Evolutionary conservation across 805 yeast species (phyloP), one percentile per base, ranked within the genome.

Genomic region (Yamadazyma paraphyllophila): DNA sequence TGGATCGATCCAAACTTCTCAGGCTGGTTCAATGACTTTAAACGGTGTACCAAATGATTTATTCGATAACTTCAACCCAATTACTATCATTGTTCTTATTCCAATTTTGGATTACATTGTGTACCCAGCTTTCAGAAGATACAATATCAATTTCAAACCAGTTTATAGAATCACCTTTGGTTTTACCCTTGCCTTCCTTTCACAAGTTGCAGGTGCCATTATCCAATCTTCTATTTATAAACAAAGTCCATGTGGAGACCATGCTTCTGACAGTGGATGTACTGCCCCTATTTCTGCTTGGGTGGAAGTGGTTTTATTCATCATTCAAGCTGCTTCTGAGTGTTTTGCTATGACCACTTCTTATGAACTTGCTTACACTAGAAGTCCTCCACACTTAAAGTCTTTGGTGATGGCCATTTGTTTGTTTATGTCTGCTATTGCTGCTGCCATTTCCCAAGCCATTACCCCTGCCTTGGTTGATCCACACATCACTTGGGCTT

Each of bases 1-100:
- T 54, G 79, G 79, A 26, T 62, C 74, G 34, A 59, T 63, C 50
- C 78, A 73, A 56, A 76, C 71, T 47, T 73, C 80, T 2, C 81
- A 77, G 59, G 80, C 81, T 39, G 80, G 78, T 49, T 69, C 78
- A 26, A 76, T 78, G 82, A 59, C 70, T 9, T 64, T 76, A 26
- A 62, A 74, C 26, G 79, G 80, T 39, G 78, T 78, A 53, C 82
- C 82, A 48, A 78, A 78, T 55, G 82, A 78, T 66, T 69, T 78
- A 54, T 74, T 77, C 63, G 71, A 65, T 51, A 77, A 76, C 55
- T 76, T 78, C 64, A 78, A 78, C 53, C 81, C 80, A 37, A 66
- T 78, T 48, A 71, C 81, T 13, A 78, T 78, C 53, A 75, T 78
- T 49, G 65, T 77, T 40, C 62, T 74, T 47, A 69, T 78, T 46